Percentiles rank a stretch among this genome's conserved stretches.
These are phyloP conservation scores for Phylloboletellus chloephorus DNA, from an alignment of 1,284 basidiomycete species.

Conservation along the genomic window DNA sequence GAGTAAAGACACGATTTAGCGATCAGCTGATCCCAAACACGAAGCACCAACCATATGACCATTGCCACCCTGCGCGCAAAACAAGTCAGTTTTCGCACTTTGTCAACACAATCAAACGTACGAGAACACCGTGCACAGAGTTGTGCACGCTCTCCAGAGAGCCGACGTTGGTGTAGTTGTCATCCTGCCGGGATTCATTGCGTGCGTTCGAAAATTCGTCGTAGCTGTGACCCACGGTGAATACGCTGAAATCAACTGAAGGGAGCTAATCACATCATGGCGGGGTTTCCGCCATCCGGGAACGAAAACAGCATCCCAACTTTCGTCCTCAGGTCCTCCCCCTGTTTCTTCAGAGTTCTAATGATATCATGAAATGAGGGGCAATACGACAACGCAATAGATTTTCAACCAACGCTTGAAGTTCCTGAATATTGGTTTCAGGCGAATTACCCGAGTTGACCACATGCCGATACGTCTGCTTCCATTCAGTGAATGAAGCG, in stretches of 20 bases:
- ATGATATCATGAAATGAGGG: constrained; percentile 1
- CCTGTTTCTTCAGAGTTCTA: constrained; percentile 16
- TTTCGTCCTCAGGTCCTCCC: constrained; percentile 7
- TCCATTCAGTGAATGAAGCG: constrained; percentile 19
- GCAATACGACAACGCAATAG: neutral
- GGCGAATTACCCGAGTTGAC: constrained; percentile 1
- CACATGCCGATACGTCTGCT: constrained; percentile 15
- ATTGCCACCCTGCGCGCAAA: constrained; percentile 14
- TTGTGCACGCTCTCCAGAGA: constrained; percentile 20
- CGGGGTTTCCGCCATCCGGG: constrained; percentile 9
- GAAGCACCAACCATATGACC: constrained; percentile 24
- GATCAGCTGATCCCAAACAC: neutral
- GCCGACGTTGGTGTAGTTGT: constrained; percentile 7
- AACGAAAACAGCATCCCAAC: constrained; percentile 19
- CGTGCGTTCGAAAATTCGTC: constrained; percentile 23
- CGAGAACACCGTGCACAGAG: constrained; percentile 13
- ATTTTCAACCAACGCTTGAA: constrained; percentile 17
- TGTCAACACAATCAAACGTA: constrained; percentile 6
- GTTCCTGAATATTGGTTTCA: constrained; percentile 10
- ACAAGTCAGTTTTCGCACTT: neutral
- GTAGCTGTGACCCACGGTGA: constrained; percentile 13
- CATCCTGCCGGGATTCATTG: constrained; percentile 17
- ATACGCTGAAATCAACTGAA: neutral
- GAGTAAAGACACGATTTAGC: neutral
- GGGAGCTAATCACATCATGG: constrained; percentile 6